These are phyloP conservation scores for Pichia sporocuriosa DNA, from an alignment of 805 yeast species.

Conservation along the genomic window DNA sequence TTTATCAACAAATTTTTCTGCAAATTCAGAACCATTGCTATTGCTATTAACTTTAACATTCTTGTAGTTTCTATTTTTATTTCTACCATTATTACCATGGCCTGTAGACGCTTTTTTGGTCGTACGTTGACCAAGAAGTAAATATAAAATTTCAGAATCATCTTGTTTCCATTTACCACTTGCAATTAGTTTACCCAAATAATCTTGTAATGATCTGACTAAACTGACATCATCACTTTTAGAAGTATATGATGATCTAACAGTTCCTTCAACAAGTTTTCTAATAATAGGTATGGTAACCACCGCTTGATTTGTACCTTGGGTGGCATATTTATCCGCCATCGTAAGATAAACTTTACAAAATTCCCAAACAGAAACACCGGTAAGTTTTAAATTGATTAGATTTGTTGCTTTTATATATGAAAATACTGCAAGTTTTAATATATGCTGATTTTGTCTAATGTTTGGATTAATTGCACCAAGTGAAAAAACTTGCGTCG, in stretches of 20 bases:
- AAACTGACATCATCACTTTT: conserved; percentile 44
- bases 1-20: conserved; percentile 46
- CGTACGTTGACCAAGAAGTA: conserved; percentile 37
- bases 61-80: conserved; percentile 16
- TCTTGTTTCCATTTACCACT: conserved; percentile 38
- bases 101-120: conserved; percentile 18
- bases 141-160: conserved; percentile 41
- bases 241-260: conserved; percentile 41
- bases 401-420: conserved; percentile 47
- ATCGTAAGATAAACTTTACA: conserved; percentile 43
- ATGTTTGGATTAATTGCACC: conserved; percentile 73
- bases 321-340: conserved; percentile 23
- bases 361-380: conserved; percentile 61
- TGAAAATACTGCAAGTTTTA: conserved; percentile 46
- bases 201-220: conserved; percentile 43
- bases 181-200: conserved; percentile 41
- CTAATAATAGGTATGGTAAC: conserved; percentile 36
- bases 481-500: conserved; percentile 53
- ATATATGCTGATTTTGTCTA: conserved; percentile 38
- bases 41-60: conserved; percentile 14
- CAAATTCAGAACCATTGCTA: conserved; percentile 32
- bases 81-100: conserved; percentile 8
- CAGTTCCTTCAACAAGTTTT: conserved; percentile 48
- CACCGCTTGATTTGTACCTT: conserved; percentile 24
- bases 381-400: conserved; percentile 48